These are phyloP conservation scores for Termitomyces sp. DNA, from an alignment of 768 basidiomycete species.

Conservation along the genomic window DNA sequence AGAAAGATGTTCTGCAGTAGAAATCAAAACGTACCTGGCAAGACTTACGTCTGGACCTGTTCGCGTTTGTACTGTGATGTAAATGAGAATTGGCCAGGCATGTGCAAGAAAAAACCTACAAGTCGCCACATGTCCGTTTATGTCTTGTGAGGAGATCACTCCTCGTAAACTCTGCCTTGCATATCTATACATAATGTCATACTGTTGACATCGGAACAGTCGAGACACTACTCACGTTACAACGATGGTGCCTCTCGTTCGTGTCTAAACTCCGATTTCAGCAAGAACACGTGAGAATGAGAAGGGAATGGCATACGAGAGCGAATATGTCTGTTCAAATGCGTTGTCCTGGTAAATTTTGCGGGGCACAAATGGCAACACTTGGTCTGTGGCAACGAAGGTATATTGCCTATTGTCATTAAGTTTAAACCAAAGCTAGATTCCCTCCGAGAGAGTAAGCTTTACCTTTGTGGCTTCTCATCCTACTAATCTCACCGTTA, in stretches of 20 bases:
- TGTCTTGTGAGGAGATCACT: constrained; percentile 71
- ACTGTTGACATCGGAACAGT: not conserved
- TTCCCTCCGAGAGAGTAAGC: not conserved
- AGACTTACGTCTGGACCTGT: constrained; percentile 60
- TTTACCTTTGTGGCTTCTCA: constrained; percentile 38
- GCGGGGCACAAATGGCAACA: constrained; percentile 65
- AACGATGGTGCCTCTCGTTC: constrained; percentile 60
- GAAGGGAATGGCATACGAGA: constrained; percentile 48
- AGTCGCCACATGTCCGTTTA: constrained; percentile 65
- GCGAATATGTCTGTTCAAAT: constrained; percentile 67
- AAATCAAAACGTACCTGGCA: constrained; percentile 41
- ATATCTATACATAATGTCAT: constrained; percentile 38
- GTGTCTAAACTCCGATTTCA: constrained; percentile 39
- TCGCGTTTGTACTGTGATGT: constrained; percentile 32
- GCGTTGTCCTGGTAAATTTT: constrained; percentile 70
- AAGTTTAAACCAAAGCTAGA: constrained; percentile 1
- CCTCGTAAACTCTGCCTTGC: constrained; percentile 65
- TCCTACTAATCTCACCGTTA: constrained; percentile 37
- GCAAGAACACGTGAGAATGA: not conserved
- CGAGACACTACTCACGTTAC: constrained; percentile 40
- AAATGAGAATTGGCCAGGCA: not conserved
- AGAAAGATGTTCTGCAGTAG: not conserved
- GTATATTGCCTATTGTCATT: constrained; percentile 50
- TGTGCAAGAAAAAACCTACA: constrained; percentile 34
- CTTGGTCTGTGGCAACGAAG: constrained; percentile 68